Percentiles rank a stretch among this genome's conserved stretches.
phyloP scores from a whole-genome alignment of 495 filamentous ascomycete genomes.

The Tuber microsphaerosporum region DNA sequence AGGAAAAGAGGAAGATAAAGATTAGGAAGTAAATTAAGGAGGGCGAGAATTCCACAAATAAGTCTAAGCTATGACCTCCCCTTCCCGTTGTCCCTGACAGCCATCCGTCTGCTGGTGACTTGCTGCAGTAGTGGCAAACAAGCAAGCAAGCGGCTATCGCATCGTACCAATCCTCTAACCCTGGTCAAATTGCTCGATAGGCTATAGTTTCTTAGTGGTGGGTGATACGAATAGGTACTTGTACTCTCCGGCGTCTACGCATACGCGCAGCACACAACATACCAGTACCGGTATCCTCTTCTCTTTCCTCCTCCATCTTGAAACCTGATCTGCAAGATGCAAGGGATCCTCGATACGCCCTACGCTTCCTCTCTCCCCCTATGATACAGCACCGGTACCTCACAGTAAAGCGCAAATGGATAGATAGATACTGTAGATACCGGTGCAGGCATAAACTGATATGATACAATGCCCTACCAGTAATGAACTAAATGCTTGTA shows the following conservation, averaged over 20 bases:
- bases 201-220: not conserved
- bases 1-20: not conserved
- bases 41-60: not conserved
- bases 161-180: not conserved
- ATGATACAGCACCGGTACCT: not conserved
- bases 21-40: not conserved
- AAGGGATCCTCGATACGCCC: not conserved
- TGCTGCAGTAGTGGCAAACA: not conserved
- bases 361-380: not conserved
- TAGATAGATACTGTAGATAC: too few species aligned
- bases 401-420: too few species aligned
- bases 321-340: not conserved
- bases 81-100: not conserved
- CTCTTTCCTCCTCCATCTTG: not conserved
- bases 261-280: not conserved
- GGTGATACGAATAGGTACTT: not conserved
- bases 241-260: too few species aligned
- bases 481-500: not conserved
- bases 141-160: not conserved
- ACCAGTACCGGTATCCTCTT: not conserved
- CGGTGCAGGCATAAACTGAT: too few species aligned
- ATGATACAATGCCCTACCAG: too few species aligned
- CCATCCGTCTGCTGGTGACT: not conserved
- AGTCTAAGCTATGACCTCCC: not conserved
- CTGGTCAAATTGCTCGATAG: not conserved